Conservation (phyloP, 2,329 filamentous ascomycete species). For the Calonectria hawksworthii region DNA sequence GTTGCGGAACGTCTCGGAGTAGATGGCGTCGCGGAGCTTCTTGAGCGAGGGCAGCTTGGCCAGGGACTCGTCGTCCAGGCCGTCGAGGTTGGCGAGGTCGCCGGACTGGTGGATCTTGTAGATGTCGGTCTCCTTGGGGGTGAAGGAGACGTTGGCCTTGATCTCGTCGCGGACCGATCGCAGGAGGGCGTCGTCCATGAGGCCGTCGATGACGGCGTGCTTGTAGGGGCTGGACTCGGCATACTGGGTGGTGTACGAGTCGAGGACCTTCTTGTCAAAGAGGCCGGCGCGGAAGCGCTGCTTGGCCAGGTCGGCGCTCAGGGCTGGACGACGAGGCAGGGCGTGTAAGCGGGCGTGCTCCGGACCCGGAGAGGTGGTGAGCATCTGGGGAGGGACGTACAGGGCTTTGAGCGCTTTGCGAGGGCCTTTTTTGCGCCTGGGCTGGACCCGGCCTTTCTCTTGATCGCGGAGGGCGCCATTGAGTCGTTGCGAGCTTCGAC, state of each 20-base stretch:
- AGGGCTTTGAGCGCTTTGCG: slow-evolving; percentile 68
- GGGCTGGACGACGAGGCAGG: slow-evolving; percentile 51
- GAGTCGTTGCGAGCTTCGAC: slow-evolving; percentile 23
- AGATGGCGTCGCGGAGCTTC: slow-evolving; percentile 91
- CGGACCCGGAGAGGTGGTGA: neutral
- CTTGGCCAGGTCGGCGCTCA: slow-evolving; percentile 64
- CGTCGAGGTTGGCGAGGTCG: slow-evolving; percentile 96
- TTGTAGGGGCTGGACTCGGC: slow-evolving; percentile 82
- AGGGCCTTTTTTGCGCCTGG: slow-evolving; percentile 57
- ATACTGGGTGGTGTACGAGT: slow-evolving; percentile 73
- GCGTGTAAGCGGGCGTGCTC: slow-evolving; percentile 34
- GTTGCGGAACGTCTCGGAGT: slow-evolving; percentile 89
- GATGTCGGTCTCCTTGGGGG: slow-evolving; percentile 98
- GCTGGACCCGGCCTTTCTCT: slow-evolving; percentile 70
- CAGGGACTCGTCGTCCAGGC: slow-evolving; percentile 88
- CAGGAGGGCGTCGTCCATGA: slow-evolving; percentile 86
- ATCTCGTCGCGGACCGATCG: slow-evolving; percentile 92
- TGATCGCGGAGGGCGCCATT: slow-evolving; percentile 58
- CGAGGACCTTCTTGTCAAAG: slow-evolving; percentile 71
- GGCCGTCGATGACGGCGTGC: slow-evolving; percentile 87
- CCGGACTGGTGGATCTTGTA: slow-evolving; percentile 99
- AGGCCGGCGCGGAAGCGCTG: slow-evolving; percentile 75
- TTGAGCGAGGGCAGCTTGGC: slow-evolving; percentile 91
- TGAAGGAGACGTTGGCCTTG: slow-evolving; percentile 91
- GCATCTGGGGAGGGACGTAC: slow-evolving; percentile 50